Percentiles rank a stretch among this genome's conserved stretches.
phyloP scores from a whole-genome alignment of 331 rosid species.

The Malus hybrid region DNA sequence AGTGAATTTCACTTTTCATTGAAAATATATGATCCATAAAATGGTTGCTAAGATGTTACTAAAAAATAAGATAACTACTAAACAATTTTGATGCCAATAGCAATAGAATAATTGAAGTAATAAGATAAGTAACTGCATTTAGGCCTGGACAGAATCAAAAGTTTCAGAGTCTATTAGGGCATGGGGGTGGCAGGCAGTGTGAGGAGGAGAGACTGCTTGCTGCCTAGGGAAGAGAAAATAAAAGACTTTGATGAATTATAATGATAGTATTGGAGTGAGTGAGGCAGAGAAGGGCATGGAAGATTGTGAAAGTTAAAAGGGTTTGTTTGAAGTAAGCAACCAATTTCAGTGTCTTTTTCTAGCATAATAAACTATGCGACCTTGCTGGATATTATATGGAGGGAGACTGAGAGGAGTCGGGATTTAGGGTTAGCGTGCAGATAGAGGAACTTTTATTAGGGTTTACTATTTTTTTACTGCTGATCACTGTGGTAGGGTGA shows the following conservation, averaged over 20 bases:
- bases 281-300: slow-evolving; percentile 42
- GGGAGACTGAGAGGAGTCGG: background rate
- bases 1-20: too few species aligned
- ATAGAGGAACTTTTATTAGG: slow-evolving; percentile 27
- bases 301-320: slow-evolving; percentile 64
- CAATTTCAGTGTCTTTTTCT: slow-evolving; percentile 36
- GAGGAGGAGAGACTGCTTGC: slow-evolving; percentile 10
- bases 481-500: slow-evolving; percentile 35
- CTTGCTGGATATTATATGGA: slow-evolving; percentile 14
- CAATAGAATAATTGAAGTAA: background rate
- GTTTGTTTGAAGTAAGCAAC: slow-evolving; percentile 40
- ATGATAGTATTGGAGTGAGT: slow-evolving; percentile 21
- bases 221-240: slow-evolving; percentile 41
- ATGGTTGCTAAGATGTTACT: too few species aligned
- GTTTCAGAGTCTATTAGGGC: slow-evolving; percentile 57
- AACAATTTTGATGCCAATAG: too few species aligned
- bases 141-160: slow-evolving; percentile 45
- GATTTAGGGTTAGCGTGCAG: slow-evolving; percentile 28
- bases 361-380: slow-evolving; percentile 28
- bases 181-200: slow-evolving; percentile 16
- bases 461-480: slow-evolving; percentile 24
- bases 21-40: too few species aligned
- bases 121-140: background rate
- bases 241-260: slow-evolving; percentile 29
- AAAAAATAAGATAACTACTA: too few species aligned